Base-by-base conservation (phyloP, 345 rosid genomes). In the Aethionema arabicum region DNA sequence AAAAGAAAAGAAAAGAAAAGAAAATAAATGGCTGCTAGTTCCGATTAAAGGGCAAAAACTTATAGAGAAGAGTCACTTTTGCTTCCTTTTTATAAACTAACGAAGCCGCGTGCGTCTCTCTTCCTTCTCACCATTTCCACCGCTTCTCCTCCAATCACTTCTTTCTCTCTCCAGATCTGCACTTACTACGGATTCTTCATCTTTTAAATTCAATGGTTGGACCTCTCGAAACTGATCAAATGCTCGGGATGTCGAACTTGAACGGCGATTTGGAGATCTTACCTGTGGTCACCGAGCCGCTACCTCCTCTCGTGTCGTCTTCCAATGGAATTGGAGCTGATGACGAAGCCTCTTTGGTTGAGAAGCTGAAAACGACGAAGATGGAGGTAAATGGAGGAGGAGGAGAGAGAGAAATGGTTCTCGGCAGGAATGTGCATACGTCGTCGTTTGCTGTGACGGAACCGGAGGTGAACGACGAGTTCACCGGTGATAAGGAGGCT, bases 401-500 rank as follows among this genome's bases (percentile, higher is more conserved):
- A 7, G 61, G 61, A 48, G 74, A 68, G 3, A 69, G 83, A 72
- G 90, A 82, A 83, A 84, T 92, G 61, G 97, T 87, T 33, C 65
- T 92, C 27, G 97, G 99, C 36, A 79, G 70, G 76, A 92, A 92
- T 68, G 72, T 92, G 15, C 96, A 87, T 61, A 84, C 96, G 53
- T 64, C 93, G 51, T 84, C 88, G 68, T 84, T 87, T 3, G 86
- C 84, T 53, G 89, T 92, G 8, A 90, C 95, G 2, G 98, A 92
- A 70, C 98, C 96, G 0, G 98, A 89, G 0, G 84, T 80, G 5
- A 73, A 92, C 76, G 98, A 92, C 67, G 98, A 89, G 5, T 71
- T 68, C 63, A 92, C 93, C 39, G 98, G 97, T 6, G 98, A 92
- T 51, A 89, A 78, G 71, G 98, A 92, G 8, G 98, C 98, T 12